Evolutionary conservation across 768 basidiomycete species (phyloP).

Genomic region (Pleurotus eryngii): DNA sequence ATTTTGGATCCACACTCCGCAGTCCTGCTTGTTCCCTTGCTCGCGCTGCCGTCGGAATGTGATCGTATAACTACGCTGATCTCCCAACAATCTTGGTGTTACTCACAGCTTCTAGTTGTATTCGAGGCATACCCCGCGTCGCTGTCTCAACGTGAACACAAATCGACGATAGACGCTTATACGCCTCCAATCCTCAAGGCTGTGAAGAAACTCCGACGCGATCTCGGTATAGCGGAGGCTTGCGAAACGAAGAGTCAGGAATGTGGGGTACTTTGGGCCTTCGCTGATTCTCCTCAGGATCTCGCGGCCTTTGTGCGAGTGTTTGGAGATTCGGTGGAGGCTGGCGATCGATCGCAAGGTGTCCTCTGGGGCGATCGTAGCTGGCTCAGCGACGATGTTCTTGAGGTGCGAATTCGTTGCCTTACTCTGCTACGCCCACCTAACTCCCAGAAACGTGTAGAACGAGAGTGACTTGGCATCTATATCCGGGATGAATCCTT

Average conservation of each 20-base stretch:
- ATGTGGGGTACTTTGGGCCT: conserved; percentile 51
- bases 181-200: conserved; percentile 68
- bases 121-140: conserved; percentile 65
- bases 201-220: conserved; percentile 63
- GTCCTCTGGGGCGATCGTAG: conserved; percentile 54
- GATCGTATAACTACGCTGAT: conserved; percentile 42
- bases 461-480: conserved; percentile 57
- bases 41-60: conserved; percentile 47
- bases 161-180: conserved; percentile 39
- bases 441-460: conserved; percentile 19
- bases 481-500: conserved; percentile 64
- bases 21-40: conserved; percentile 46
- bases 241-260: conserved; percentile 44
- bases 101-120: conserved; percentile 49
- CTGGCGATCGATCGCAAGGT: conserved; percentile 37
- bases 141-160: conserved; percentile 26
- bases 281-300: conserved; percentile 57
- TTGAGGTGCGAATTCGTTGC: conserved; percentile 34
- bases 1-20: conserved; percentile 64
- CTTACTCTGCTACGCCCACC: neutral
- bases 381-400: conserved; percentile 59
- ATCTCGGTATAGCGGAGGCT: conserved; percentile 59
- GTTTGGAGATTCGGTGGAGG: conserved; percentile 59
- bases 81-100: conserved; percentile 61
- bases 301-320: conserved; percentile 52